Evolutionary conservation across 2,329 filamentous ascomycete species (phyloP).

Genomic region (Ceratocystis variospora): DNA sequence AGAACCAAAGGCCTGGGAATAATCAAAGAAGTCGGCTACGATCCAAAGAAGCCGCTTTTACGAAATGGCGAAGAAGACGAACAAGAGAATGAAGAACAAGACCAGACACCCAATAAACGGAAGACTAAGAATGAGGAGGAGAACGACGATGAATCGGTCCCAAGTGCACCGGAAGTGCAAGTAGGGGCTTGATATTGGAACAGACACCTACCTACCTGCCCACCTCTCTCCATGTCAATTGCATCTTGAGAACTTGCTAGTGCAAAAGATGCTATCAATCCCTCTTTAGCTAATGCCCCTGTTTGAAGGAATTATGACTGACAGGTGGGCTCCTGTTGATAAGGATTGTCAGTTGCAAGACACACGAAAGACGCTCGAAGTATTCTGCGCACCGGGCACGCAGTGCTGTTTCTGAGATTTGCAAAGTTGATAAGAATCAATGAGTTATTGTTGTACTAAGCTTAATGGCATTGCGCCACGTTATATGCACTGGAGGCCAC

Average conservation of each 20-base stretch:
- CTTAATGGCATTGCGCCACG: no score
- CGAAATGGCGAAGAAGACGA: background rate
- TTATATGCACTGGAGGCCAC: no score
- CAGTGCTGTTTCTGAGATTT: background rate
- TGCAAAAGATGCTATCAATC: background rate
- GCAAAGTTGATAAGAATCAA: background rate
- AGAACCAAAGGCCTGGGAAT: constrained; percentile 91
- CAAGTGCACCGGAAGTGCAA: background rate
- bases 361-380: background rate
- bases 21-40: constrained; percentile 82
- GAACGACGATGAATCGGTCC: background rate
- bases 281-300: background rate
- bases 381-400: background rate
- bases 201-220: no score
- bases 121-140: background rate
- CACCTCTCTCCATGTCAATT: background rate
- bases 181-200: background rate
- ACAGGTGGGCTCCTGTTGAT: constrained; percentile 2
- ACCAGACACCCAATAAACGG: background rate
- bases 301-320: background rate
- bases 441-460: no score
- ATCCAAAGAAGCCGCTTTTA: constrained; percentile 33
- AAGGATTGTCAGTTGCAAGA: constrained; percentile 1
- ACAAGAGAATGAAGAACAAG: background rate
- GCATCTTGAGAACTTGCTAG: background rate